These are phyloP conservation scores for Erythrobasidium hasegawianum DNA, from an alignment of 1,284 basidiomycete genomes.

Conservation along the genomic window DNA sequence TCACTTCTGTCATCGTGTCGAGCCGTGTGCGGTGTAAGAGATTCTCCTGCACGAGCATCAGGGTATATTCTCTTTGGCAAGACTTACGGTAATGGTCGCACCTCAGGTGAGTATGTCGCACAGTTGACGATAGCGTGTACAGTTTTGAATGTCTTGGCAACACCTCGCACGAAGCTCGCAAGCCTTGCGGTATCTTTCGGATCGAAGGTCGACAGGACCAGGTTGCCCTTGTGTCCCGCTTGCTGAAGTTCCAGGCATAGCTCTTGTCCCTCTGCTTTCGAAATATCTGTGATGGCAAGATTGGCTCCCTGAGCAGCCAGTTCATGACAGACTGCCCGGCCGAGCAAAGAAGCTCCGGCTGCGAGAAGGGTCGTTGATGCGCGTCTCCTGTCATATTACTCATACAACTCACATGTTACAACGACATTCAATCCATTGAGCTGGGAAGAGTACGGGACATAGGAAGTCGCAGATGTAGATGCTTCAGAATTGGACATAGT, in stretches of 20 bases:
- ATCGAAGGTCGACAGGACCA: conserved; percentile 23
- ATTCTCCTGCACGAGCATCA: conserved; percentile 1
- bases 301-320: conserved; percentile 23
- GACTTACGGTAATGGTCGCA: background rate
- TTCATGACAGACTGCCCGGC: conserved; percentile 16
- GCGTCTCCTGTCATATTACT: background rate
- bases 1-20: conserved; percentile 7
- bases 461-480: background rate
- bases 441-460: background rate
- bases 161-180: conserved; percentile 12
- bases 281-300: conserved; percentile 23
- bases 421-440: conserved; percentile 14
- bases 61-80: background rate
- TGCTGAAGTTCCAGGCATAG: conserved; percentile 28
- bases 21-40: conserved; percentile 17
- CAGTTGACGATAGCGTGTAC: conserved; percentile 31
- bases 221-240: conserved; percentile 8
- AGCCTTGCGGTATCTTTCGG: conserved; percentile 11
- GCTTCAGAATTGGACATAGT: background rate
- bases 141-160: conserved; percentile 18
- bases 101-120: conserved; percentile 27
- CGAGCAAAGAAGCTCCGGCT: conserved; percentile 23
- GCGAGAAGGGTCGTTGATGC: background rate
- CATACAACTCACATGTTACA: conserved; percentile 11
- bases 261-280: conserved; percentile 25